phyloP scores from a whole-genome alignment of 768 basidiomycete species.

The Xerocomellus dryophilus region DNA sequence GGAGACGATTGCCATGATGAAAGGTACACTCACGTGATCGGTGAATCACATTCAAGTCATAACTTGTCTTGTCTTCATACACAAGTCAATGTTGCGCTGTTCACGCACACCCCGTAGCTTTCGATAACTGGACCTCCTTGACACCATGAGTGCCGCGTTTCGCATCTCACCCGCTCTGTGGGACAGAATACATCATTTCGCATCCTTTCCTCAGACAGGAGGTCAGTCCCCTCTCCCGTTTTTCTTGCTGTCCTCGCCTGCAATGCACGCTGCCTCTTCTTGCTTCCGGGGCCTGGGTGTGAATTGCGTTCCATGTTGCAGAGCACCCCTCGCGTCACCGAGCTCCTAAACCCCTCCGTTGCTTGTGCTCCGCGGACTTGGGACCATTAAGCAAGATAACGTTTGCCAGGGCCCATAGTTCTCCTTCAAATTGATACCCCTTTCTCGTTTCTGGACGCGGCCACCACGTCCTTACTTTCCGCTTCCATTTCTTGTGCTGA shows the following conservation, averaged over 20 bases:
- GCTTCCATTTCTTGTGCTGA: slow-evolving; percentile 6
- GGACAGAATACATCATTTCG: slow-evolving; percentile 90
- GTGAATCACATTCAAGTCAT: neutral
- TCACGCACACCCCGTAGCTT: neutral
- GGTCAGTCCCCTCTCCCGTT: slow-evolving; percentile 43
- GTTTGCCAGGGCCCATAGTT: neutral
- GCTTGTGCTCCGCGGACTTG: neutral
- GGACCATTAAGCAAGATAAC: neutral
- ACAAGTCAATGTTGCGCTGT: neutral
- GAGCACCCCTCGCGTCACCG: neutral
- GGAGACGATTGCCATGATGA: slow-evolving; percentile 7
- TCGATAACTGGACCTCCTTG: neutral
- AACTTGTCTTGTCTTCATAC: neutral
- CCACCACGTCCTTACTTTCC: neutral
- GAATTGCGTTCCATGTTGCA: neutral
- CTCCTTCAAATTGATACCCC: neutral
- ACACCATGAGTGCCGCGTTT: slow-evolving; percentile 46
- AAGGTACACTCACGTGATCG: slow-evolving; percentile 13
- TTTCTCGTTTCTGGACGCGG: neutral
- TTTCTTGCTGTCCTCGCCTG: neutral
- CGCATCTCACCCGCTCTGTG: slow-evolving; percentile 76
- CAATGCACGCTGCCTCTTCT: too few relatives aligned
- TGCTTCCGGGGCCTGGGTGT: too few relatives aligned
- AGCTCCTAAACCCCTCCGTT: neutral
- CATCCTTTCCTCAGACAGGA: slow-evolving; percentile 90